A percentile compares a stretch with the other conserved stretches of the same genome.
These are phyloP conservation scores for Choanephora cucurbitarum DNA, from an alignment of 371 early-diverging fungal genomes.

Conservation along the genomic window DNA sequence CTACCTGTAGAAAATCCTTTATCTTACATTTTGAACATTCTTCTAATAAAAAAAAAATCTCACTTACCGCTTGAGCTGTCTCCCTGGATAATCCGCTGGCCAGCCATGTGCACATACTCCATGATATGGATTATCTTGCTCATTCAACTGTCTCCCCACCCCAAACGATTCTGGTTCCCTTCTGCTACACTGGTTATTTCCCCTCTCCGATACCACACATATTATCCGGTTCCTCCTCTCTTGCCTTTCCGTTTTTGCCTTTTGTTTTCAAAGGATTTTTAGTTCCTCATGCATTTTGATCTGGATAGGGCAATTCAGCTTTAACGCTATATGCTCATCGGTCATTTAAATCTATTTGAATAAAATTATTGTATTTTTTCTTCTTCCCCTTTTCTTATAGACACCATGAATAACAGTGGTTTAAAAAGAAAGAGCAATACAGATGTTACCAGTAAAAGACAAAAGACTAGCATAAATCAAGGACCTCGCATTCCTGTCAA, in stretches of 20 bases:
- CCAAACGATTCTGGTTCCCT: not conserved
- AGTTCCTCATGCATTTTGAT: not conserved
- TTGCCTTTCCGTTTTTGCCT: not conserved
- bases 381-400: no score
- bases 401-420: not conserved
- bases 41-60: not conserved
- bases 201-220: not conserved
- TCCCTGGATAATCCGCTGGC: not conserved
- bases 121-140: not conserved
- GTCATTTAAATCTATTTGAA: no score
- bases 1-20: no score
- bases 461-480: slow-evolving; percentile 4
- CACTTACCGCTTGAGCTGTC: not conserved
- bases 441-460: not conserved
- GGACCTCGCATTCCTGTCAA: slow-evolving; percentile 14
- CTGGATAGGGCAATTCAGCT: slow-evolving; percentile 2
- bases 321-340: no score
- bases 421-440: not conserved
- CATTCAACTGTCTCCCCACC: not conserved
- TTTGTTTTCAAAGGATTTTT: slow-evolving; percentile 1
- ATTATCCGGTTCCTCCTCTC: not conserved
- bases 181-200: not conserved
- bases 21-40: not conserved
- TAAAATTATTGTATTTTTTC: no score
- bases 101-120: not conserved